Percentiles rank a stretch among this genome's conserved stretches.
These are phyloP conservation scores for Calonectria hongkongensis DNA, from an alignment of 2,329 filamentous ascomycete species.

Conservation along the genomic window DNA sequence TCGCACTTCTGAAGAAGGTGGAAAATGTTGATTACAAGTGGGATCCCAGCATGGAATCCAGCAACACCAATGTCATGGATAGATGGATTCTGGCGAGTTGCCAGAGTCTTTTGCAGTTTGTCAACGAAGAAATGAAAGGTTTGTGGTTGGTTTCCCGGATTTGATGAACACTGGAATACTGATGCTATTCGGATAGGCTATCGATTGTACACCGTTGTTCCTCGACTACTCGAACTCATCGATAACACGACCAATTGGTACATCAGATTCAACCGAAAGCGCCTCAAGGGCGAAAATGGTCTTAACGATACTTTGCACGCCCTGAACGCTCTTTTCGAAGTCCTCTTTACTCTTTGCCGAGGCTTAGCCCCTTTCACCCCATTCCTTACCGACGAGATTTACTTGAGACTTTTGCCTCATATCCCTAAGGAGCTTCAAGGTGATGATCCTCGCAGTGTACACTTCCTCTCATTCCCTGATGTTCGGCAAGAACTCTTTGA, in stretches of 20 bases:
- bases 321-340: slow-evolving; percentile 94
- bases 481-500: slow-evolving; percentile 93
- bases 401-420: slow-evolving; percentile 86
- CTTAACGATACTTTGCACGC: slow-evolving; percentile 91
- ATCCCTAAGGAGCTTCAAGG: slow-evolving; percentile 83
- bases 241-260: slow-evolving; percentile 99
- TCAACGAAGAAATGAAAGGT: slow-evolving; percentile 93
- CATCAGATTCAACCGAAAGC: slow-evolving; percentile 93
- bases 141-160: slow-evolving; percentile 59
- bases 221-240: slow-evolving; percentile 86
- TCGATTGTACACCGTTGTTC: slow-evolving; percentile 93
- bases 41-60: slow-evolving; percentile 83
- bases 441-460: slow-evolving; percentile 88
- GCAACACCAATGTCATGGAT: slow-evolving; percentile 95
- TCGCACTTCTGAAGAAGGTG: slow-evolving; percentile 89
- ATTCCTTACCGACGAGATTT: slow-evolving; percentile 97
- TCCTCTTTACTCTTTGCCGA: slow-evolving; percentile 90
- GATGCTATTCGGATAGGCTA: slow-evolving; percentile 68
- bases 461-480: slow-evolving; percentile 93
- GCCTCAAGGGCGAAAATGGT: slow-evolving; percentile 92
- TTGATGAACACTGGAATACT: neutral
- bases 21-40: slow-evolving; percentile 86
- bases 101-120: slow-evolving; percentile 92
- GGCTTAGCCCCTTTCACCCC: slow-evolving; percentile 96
- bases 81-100: slow-evolving; percentile 95